phyloP scores from a whole-genome alignment of 805 yeast genomes.

The Saccharomycopsis sp. region DNA sequence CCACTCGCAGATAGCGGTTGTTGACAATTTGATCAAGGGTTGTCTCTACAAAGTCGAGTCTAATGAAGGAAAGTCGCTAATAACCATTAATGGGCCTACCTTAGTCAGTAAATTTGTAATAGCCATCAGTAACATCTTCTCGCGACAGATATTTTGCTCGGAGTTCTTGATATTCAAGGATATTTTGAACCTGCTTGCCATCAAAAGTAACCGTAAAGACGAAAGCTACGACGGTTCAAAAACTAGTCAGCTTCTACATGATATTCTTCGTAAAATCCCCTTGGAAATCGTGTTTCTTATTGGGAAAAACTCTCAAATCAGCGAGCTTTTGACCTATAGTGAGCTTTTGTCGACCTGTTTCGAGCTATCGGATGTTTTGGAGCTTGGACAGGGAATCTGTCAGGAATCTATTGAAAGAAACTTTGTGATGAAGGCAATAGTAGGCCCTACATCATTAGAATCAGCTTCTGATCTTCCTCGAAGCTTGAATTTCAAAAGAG shows the following conservation, averaged over 20 bases:
- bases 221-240: neutral
- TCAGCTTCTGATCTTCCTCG: neutral
- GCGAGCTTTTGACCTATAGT: slow-evolving; percentile 5
- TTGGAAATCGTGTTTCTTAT: slow-evolving; percentile 4
- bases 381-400: slow-evolving; percentile 16
- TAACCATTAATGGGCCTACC: slow-evolving; percentile 1
- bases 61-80: neutral
- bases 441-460: slow-evolving; percentile 12
- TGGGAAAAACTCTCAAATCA: neutral
- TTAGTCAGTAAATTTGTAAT: neutral
- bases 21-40: neutral
- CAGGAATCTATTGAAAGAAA: slow-evolving; percentile 2
- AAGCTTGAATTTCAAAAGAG: neutral
- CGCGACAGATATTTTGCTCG: slow-evolving; percentile 7
- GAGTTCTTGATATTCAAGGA: slow-evolving; percentile 10
- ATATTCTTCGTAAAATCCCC: slow-evolving; percentile 4
- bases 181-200: neutral
- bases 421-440: slow-evolving; percentile 1
- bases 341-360: slow-evolving; percentile 3
- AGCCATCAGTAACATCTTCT: slow-evolving; percentile 1
- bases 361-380: slow-evolving; percentile 7
- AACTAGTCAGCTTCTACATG: neutral
- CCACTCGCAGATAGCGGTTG: slow-evolving; percentile 4
- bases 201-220: neutral
- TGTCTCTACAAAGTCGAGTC: neutral